These are phyloP conservation scores for Paraphoma sp. DNA, from an alignment of 2,329 filamentous ascomycete species.

Conservation along the genomic window DNA sequence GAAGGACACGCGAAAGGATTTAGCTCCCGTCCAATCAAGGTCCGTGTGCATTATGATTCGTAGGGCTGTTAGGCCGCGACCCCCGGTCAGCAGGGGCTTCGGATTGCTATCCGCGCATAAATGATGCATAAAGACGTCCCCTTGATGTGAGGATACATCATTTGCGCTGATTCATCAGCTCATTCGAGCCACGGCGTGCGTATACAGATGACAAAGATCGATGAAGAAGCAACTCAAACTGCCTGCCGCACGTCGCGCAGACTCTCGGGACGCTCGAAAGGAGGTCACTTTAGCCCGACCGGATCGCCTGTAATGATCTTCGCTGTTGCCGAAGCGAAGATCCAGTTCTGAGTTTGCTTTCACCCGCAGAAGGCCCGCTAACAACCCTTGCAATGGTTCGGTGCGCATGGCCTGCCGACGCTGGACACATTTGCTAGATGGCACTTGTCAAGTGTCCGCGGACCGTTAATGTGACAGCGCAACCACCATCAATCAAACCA, in stretches of 20 bases:
- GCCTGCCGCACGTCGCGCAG: conserved; percentile 2
- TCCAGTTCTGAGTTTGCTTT: conserved; percentile 19
- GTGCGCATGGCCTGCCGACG: conserved; percentile 1
- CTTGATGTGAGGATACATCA: neutral
- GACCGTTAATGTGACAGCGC: conserved; percentile 3
- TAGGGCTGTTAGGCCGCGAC: conserved; percentile 10
- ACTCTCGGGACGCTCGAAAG: conserved; percentile 7
- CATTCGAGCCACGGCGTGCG: too few relatives aligned
- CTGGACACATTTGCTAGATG: neutral
- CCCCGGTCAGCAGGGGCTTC: conserved; percentile 2
- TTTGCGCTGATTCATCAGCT: too few relatives aligned
- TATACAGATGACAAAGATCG: neutral
- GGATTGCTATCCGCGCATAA: neutral
- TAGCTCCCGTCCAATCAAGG: conserved; percentile 14
- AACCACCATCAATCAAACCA: conserved; percentile 1
- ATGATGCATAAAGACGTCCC: conserved; percentile 14
- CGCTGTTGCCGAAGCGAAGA: conserved; percentile 16
- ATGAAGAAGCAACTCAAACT: neutral
- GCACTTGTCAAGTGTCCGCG: conserved; percentile 1
- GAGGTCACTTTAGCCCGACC: conserved; percentile 12
- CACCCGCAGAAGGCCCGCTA: conserved; percentile 2
- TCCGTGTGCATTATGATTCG: conserved; percentile 7
- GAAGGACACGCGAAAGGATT: conserved; percentile 6
- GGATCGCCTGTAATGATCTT: conserved; percentile 23
- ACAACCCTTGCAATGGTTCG: neutral